Percentiles rank a stretch among this genome's conserved stretches.
phyloP scores from a whole-genome alignment of 306 rosid species.

The Abrus pulchellus region DNA sequence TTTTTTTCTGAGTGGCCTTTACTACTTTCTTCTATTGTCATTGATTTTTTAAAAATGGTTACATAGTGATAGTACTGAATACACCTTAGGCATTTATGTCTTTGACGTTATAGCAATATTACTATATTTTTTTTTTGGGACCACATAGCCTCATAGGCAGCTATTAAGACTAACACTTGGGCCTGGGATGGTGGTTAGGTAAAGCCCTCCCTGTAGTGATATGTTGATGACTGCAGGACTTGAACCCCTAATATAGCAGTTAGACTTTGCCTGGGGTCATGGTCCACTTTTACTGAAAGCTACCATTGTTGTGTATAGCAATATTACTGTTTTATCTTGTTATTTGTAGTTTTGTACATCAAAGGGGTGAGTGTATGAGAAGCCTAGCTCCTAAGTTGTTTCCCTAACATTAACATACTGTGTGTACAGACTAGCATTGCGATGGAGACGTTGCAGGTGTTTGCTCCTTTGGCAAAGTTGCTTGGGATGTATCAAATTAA shows the following conservation, averaged over 20 bases:
- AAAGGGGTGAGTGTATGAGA: conserved; percentile 18
- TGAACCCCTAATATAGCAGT: neutral
- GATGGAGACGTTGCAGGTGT: conserved; percentile 94
- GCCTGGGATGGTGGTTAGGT: neutral
- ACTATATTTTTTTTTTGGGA: neutral
- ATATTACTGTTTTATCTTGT: conserved; percentile 6
- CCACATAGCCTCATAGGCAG: neutral
- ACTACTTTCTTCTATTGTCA: conserved; percentile 36
- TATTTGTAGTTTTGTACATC: neutral
- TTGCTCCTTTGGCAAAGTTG: conserved; percentile 99
- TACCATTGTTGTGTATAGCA: neutral
- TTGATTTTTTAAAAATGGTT: neutral
- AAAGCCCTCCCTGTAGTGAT: neutral
- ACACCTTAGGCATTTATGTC: conserved; percentile 11
- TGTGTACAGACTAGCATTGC: conserved; percentile 89
- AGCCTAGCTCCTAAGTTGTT: conserved; percentile 4
- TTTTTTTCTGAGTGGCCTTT: conserved; percentile 24
- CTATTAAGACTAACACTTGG: neutral
- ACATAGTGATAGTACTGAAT: conserved; percentile 21
- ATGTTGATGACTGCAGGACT: neutral
- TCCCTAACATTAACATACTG: conserved; percentile 48
- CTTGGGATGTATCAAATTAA: conserved; percentile 99
- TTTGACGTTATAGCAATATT: conserved; percentile 17
- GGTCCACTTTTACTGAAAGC: neutral
- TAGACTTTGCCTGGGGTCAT: conserved; percentile 11